Conservation (phyloP, 2,329 filamentous ascomycete species). For the Alternaria sp. region DNA sequence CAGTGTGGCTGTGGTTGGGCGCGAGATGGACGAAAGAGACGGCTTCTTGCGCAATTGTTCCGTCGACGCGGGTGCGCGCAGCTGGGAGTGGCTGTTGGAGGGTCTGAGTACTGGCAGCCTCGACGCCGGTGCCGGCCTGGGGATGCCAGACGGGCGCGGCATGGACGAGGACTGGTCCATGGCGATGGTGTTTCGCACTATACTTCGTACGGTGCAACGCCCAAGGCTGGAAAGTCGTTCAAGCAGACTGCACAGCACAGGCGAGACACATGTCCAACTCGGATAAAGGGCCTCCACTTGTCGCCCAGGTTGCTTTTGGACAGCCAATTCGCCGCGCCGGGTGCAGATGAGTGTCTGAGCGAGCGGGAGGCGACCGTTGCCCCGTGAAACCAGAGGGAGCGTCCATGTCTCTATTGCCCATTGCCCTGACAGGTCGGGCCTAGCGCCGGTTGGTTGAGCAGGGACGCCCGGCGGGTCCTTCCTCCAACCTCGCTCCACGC, state of each 20-base stretch:
- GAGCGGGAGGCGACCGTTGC: constrained; percentile 23
- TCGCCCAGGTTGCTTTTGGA: constrained; percentile 16
- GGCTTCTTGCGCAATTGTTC: constrained; percentile 53
- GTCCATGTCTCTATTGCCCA: constrained; percentile 14
- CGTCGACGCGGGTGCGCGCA: constrained; percentile 56
- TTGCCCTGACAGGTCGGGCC: constrained; percentile 7
- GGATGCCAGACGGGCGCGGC: constrained; percentile 53
- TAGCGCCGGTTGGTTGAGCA: constrained; percentile 17
- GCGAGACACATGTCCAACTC: constrained; percentile 22
- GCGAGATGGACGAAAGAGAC: constrained; percentile 38
- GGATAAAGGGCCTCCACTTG: constrained; percentile 9
- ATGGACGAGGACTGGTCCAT: constrained; percentile 48
- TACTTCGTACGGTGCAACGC: constrained; percentile 13
- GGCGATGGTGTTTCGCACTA: constrained; percentile 37
- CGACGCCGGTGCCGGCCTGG: constrained; percentile 59
- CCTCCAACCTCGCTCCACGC: constrained; percentile 22
- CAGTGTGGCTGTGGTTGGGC: constrained; percentile 29
- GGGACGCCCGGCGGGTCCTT: constrained; percentile 16
- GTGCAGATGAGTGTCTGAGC: constrained; percentile 22
- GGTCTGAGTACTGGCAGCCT: constrained; percentile 61
- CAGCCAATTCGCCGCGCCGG: constrained; percentile 22
- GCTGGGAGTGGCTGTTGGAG: constrained; percentile 50
- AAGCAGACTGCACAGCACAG: constrained; percentile 8
- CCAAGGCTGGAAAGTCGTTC: constrained; percentile 13
- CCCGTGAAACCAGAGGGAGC: constrained; percentile 19